Evolutionary conservation across 148 eudicot species (phyloP).

Genomic region (Rhododendron molle): DNA sequence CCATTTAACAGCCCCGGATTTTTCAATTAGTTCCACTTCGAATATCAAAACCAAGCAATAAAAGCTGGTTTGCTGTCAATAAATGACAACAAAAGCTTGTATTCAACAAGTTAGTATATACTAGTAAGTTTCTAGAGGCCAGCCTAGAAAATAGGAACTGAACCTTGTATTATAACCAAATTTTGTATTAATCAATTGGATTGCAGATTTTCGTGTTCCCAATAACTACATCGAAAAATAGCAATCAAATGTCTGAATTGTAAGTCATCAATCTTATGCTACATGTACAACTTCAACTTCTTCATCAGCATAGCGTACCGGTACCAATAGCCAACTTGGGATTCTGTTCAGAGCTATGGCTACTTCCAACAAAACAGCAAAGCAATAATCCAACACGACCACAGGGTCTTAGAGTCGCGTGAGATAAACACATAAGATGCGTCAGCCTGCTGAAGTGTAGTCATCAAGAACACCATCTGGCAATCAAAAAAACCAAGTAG

Average conservation of each 20-base stretch:
- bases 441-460: not conserved
- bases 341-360: not conserved
- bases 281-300: not conserved
- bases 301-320: not conserved
- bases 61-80: not conserved
- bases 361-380: not conserved
- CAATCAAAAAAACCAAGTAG: not conserved
- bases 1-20: constrained; percentile 45
- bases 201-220: not conserved
- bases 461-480: not conserved
- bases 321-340: not conserved
- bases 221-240: not conserved
- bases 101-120: not conserved
- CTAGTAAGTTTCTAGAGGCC: not conserved
- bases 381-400: not conserved
- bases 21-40: constrained; percentile 21
- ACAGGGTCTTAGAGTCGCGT: not conserved
- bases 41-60: not conserved
- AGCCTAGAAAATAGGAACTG: constrained; percentile 1
- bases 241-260: not conserved
- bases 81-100: not conserved
- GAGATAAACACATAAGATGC: not conserved
- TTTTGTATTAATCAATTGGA: not conserved
- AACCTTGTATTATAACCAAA: not conserved
- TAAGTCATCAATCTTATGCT: not conserved